A percentile compares a stretch with the other conserved stretches of the same genome.
Evolutionary conservation across 805 yeast genomes (phyloP).

Genomic region (Nakazawaea holstii): DNA sequence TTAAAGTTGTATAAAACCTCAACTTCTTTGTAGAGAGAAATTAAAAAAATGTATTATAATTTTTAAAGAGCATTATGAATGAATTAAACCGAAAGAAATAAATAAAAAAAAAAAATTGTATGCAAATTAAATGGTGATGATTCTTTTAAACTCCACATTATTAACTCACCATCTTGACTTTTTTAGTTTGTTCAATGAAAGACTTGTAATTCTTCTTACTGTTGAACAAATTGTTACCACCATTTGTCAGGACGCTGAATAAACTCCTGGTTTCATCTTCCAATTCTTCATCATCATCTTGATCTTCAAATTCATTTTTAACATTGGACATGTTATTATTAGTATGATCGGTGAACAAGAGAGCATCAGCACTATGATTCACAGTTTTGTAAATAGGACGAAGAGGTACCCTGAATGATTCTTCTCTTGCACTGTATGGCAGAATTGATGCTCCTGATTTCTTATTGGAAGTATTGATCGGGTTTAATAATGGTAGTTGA

Average conservation of each 20-base stretch:
- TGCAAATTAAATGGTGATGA: neutral
- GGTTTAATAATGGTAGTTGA: constrained; percentile 4
- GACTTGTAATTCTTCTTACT: constrained; percentile 8
- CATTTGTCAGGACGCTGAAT: constrained; percentile 8
- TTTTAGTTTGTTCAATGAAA: constrained; percentile 10
- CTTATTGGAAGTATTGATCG: neutral
- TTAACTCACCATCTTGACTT: neutral
- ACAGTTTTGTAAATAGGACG: too few relatives aligned
- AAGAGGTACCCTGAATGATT: too few relatives aligned
- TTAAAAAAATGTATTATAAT: neutral
- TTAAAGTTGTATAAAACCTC: too few relatives aligned
- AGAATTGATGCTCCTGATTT: neutral
- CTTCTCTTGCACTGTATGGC: neutral
- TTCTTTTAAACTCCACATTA: neutral
- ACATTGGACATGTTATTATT: neutral
- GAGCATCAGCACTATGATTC: neutral
- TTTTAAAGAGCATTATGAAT: neutral
- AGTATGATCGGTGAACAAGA: neutral
- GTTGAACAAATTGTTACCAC: neutral
- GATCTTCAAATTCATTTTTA: constrained; percentile 1
- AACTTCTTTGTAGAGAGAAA: neutral
- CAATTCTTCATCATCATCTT: neutral
- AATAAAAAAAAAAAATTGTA: neutral
- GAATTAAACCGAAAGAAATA: neutral
- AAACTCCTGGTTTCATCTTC: constrained; percentile 6